phyloP scores from a whole-genome alignment of 2,329 filamentous ascomycete species.

The Elsinoe ampelina region DNA sequence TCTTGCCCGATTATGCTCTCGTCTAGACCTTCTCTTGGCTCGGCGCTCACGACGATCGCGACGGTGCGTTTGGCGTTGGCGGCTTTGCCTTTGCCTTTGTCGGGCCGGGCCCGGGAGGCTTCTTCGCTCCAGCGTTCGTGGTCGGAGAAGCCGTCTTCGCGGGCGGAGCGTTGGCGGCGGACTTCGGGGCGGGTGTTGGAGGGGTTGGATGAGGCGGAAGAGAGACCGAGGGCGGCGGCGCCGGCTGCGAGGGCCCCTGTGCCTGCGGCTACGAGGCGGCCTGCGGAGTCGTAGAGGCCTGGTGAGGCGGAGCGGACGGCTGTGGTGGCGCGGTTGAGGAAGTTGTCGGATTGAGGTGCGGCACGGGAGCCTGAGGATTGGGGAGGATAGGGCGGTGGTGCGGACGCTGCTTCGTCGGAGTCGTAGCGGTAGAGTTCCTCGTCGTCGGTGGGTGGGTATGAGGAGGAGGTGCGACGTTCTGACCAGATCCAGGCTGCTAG shows the following conservation, averaged over 20 bases:
- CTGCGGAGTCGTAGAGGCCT: slow-evolving; percentile 75
- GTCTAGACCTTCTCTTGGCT: slow-evolving; percentile 31
- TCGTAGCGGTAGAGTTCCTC: slow-evolving; percentile 42
- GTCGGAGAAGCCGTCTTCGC: slow-evolving; percentile 43
- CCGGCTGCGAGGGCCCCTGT: slow-evolving; percentile 62
- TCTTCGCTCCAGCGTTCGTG: slow-evolving; percentile 91
- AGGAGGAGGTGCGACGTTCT: slow-evolving; percentile 59
- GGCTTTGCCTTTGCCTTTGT: slow-evolving; percentile 28
- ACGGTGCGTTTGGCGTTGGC: slow-evolving; percentile 47
- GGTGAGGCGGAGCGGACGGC: slow-evolving; percentile 76
- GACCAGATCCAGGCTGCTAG: slow-evolving; percentile 91
- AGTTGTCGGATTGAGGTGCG: slow-evolving; percentile 39
- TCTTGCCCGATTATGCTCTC: slow-evolving; percentile 34
- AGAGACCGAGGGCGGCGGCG: slow-evolving; percentile 68
- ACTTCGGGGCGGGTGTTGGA: neutral
- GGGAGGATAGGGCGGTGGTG: slow-evolving; percentile 3
- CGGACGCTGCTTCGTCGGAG: slow-evolving; percentile 7
- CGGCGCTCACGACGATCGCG: slow-evolving; percentile 80
- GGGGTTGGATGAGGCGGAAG: slow-evolving; percentile 44
- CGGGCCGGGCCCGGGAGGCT: slow-evolving; percentile 54
- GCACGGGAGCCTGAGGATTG: neutral
- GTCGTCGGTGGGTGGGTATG: slow-evolving; percentile 46
- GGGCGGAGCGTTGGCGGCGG: slow-evolving; percentile 15
- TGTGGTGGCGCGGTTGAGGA: slow-evolving; percentile 70
- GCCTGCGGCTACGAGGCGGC: slow-evolving; percentile 70